Base-by-base conservation (phyloP, 2,329 filamentous ascomycete genomes). In the Fusarium mundagurra region DNA sequence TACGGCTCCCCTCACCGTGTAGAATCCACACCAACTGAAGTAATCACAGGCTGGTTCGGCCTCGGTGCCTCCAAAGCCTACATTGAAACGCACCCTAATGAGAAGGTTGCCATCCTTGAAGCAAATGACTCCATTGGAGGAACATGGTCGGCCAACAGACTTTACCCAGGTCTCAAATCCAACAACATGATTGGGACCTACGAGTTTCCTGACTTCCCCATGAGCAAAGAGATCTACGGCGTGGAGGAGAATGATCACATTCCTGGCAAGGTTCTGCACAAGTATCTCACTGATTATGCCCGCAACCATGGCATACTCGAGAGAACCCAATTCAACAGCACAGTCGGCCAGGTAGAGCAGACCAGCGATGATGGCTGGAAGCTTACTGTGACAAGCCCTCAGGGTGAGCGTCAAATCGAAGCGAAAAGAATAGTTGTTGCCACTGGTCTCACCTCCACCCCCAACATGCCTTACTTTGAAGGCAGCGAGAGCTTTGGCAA, bases 151-250 rank as follows among this genome's bases (percentile, higher is more conserved):
- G 81, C 86, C 55, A 81, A 90, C 34, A 85, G 90, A 1, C 81
- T 92, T 2, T 89, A 92, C 79, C 86, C 88, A 1, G 88, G 88
- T 5, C 84, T 93, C 58, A 89, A 88, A 64, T 87, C 89, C 6
- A 92, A 93, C 80, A 92, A 74, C 29, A 45, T 64, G 12, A 16
- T 63, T 4, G 72, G 67, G 3, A 63, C 63, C 16, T 69, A 90
- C 71, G 91, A 92, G 76, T 92, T 86, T 73, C 86, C 86, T 10
- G 91, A 92, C 69, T 91, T 90, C 63, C 89, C 90, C 6, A 90
- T 92, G 89, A 78, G 82, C 14, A 31, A 48, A 6, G 80, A 81
- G 27, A 82, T 83, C 4, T 89, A 86, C 69, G 82, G 80, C 3
- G 76, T 85, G 17, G 73, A 78, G 29, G 65, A 74, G 6, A 68